Percentiles rank a stretch among this genome's conserved stretches.
Evolutionary conservation across 106 monocot species (phyloP).

Genomic region (Iris macrosiphon): DNA sequence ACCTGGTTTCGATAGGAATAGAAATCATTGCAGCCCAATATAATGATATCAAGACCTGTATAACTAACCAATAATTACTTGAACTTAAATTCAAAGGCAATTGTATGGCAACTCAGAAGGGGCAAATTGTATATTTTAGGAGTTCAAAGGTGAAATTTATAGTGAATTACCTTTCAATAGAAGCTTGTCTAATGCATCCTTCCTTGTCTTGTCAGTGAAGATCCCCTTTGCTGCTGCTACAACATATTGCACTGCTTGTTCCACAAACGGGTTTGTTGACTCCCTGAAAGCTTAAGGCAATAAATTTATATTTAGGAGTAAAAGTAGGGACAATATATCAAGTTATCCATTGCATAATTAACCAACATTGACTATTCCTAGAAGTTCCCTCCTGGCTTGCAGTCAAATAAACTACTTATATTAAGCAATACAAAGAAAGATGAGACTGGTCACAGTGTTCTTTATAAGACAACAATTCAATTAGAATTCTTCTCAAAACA

Average conservation of each 20-base stretch:
- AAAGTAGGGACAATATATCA: neutral
- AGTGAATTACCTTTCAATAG: slow-evolving; percentile 62
- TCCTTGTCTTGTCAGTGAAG: slow-evolving; percentile 32
- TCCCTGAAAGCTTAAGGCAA: slow-evolving; percentile 46
- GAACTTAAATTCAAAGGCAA: too few relatives aligned
- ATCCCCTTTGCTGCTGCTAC: slow-evolving; percentile 66
- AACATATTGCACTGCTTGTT: slow-evolving; percentile 84
- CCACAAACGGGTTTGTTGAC: slow-evolving; percentile 82
- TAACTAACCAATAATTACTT: slow-evolving; percentile 3
- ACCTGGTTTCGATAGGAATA: slow-evolving; percentile 95
- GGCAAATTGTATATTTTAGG: neutral
- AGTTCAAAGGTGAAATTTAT: neutral
- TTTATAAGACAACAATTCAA: neutral
- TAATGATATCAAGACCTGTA: slow-evolving; percentile 92
- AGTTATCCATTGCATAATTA: neutral
- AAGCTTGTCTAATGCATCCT: slow-evolving; percentile 52
- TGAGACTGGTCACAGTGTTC: neutral
- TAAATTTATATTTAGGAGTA: slow-evolving; percentile 1
- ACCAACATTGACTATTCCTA: too few relatives aligned
- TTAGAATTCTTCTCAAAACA: too few relatives aligned
- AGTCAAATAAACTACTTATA: too few relatives aligned
- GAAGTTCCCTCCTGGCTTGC: too few relatives aligned
- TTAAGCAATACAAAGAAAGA: neutral
- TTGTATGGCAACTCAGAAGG: too few relatives aligned
- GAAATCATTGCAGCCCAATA: slow-evolving; percentile 92